phyloP scores from a whole-genome alignment of 805 yeast species.

The Zygotorulaspora danielsina region DNA sequence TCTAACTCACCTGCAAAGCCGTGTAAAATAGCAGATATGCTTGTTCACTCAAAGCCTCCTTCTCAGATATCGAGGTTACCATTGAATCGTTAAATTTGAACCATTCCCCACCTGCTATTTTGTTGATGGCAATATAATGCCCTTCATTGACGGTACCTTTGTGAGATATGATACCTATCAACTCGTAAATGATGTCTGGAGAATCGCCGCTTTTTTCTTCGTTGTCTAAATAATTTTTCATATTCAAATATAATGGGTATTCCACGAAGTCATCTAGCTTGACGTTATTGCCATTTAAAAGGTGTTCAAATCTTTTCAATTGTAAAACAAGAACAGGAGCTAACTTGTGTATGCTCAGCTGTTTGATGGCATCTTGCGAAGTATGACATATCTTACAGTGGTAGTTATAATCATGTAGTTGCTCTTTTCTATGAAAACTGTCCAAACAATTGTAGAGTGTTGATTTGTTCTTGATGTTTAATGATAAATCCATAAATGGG shows the following conservation, averaged over 20 bases:
- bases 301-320: conserved; percentile 60
- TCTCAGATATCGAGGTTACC: conserved; percentile 59
- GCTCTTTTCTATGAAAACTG: conserved; percentile 74
- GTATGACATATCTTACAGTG: conserved; percentile 63
- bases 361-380: conserved; percentile 65
- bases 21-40: conserved; percentile 80
- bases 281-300: conserved; percentile 41
- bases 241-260: conserved; percentile 68
- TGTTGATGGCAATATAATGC: conserved; percentile 80
- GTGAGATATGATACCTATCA: conserved; percentile 84
- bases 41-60: conserved; percentile 61
- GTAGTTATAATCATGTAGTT: conserved; percentile 62
- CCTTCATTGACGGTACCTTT: conserved; percentile 94
- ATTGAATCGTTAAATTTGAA: conserved; percentile 86
- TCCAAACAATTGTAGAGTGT: conserved; percentile 61
- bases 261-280: conserved; percentile 73
- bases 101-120: conserved; percentile 75
- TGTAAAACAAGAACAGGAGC: conserved; percentile 83
- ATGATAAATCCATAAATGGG: conserved; percentile 84
- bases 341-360: conserved; percentile 58
- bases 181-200: conserved; percentile 60
- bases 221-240: conserved; percentile 51
- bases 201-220: conserved; percentile 10
- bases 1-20: conserved; percentile 31
- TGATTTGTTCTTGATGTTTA: conserved; percentile 55